These are phyloP conservation scores for Neopestalotiopsis sp. DNA, from an alignment of 2,329 filamentous ascomycete species.

Conservation along the genomic window DNA sequence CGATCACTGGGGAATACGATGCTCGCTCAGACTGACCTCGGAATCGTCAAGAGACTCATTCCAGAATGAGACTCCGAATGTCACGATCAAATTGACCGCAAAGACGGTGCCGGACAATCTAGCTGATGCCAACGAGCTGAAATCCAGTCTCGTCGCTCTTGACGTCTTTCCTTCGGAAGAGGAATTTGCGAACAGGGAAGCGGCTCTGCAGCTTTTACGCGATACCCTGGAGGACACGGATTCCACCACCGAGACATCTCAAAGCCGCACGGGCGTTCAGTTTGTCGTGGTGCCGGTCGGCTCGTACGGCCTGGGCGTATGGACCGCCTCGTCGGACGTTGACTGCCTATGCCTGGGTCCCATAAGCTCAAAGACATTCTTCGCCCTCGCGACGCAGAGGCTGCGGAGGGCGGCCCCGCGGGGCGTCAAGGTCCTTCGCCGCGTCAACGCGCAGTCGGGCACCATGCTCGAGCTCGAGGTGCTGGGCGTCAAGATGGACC, in stretches of 20 bases:
- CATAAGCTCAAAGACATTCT: constrained; percentile 66
- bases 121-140: constrained; percentile 40
- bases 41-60: constrained; percentile 19
- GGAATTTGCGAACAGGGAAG: constrained; percentile 47
- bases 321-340: constrained; percentile 65
- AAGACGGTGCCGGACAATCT: constrained; percentile 38
- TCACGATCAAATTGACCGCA: constrained; percentile 41
- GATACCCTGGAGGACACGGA: constrained; percentile 43
- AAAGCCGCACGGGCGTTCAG: constrained; percentile 36
- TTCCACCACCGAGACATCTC: constrained; percentile 21
- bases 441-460: constrained; percentile 63
- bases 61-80: constrained; percentile 28
- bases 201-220: constrained; percentile 53
- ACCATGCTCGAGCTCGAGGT: constrained; percentile 70
- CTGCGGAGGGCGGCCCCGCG: constrained; percentile 51
- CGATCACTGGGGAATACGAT: constrained; percentile 65
- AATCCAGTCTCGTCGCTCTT: constrained; percentile 41
- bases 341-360: constrained; percentile 70
- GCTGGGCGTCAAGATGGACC: constrained; percentile 62
- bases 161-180: constrained; percentile 52
- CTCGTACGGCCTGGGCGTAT: constrained; percentile 68
- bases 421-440: constrained; percentile 58
- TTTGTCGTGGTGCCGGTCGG: constrained; percentile 67
- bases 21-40: constrained; percentile 40
- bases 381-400: constrained; percentile 61